Evolutionary conservation across 306 rosid species (phyloP), one percentile per base, ranked within the genome.

Genomic region (Neltuma alba): DNA sequence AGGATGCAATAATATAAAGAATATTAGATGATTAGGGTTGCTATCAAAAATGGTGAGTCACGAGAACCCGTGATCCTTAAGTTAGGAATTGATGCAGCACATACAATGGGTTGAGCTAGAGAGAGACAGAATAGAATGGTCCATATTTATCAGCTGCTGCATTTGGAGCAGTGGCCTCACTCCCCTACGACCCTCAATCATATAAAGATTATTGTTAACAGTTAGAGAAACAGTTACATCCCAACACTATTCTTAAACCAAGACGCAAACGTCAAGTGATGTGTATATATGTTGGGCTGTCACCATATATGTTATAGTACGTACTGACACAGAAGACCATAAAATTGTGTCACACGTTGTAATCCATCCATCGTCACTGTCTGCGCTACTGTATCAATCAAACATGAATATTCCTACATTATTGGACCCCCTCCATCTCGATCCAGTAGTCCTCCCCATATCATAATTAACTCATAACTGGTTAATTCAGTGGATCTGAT

Each of bases 61-160:
- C 7, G 2, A 48, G 21, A 48, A 48, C 55, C 55, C 84, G 69
- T 87, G 85, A 69, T 55, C 76, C 58, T 64, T 36, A 87, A 85
- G 90, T 71, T 73, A 81, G 74, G 85, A 55, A 42, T 14, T 54
- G n/a, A 27, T 54, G 36, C 38, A 74, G 40, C 28, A 74, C 45
- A n/a, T 62, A 15, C 23, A 3, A 21, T 71, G 79, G 40, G 66
- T 60, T 60, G 34, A 80, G 40, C 16, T 47, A 15, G 21, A 18
- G 20, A n/a, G n/a, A n/a, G n/a, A n/a, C n/a, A n/a, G n/a, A n/a
- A 57, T 57, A 47, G 36, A 70, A 66, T 48, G 38, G 18, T 58
- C 20, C 28, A 42, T 38, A n/a, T n/a, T n/a, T n/a, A n/a, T n/a
- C n/a, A n/a, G n/a, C n/a, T n/a, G n/a, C n/a, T n/a, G n/a, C n/a